Conservation (phyloP, 176 grass and related monocot species). For the Eleusine coracana region DNA sequence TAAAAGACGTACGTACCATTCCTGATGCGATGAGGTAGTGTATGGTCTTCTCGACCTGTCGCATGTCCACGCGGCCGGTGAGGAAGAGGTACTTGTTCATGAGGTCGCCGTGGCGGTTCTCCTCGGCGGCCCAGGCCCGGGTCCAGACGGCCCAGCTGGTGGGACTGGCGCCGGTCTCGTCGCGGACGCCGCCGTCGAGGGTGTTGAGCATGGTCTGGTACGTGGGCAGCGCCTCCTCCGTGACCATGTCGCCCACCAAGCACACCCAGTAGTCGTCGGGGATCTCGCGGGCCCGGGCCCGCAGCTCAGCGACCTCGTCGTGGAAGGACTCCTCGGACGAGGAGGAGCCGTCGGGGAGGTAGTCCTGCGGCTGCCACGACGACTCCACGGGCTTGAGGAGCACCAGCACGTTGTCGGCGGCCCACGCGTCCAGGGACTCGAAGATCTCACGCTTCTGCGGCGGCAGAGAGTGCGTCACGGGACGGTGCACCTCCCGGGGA, state of each 20-base stretch:
- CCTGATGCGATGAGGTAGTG: constrained; percentile 45
- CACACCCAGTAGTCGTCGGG: constrained; percentile 38
- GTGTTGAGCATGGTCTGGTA: constrained; percentile 60
- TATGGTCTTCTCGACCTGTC: constrained; percentile 45
- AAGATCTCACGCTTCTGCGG: constrained; percentile 60
- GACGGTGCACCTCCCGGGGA: neutral
- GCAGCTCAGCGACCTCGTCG: constrained; percentile 31
- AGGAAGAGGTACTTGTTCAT: constrained; percentile 50
- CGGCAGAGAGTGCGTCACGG: constrained; percentile 36
- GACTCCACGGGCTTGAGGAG: constrained; percentile 47
- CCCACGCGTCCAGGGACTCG: constrained; percentile 37
- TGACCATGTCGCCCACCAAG: constrained; percentile 47
- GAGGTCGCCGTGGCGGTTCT: constrained; percentile 49
- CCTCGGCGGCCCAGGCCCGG: constrained; percentile 42
- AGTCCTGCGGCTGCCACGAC: constrained; percentile 68
- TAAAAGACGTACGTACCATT: neutral
- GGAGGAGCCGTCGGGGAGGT: constrained; percentile 29
- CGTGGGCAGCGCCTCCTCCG: constrained; percentile 47
- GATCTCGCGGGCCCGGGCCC: constrained; percentile 3
- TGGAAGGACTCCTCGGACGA: constrained; percentile 6
- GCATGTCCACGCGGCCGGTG: constrained; percentile 36
- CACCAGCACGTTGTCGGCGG: constrained; percentile 37
- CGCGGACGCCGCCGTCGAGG: constrained; percentile 47
- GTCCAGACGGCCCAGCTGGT: constrained; percentile 50
- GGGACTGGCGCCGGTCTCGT: constrained; percentile 40